phyloP scores from a whole-genome alignment of 331 rosid genomes.

The Malus hybrid region DNA sequence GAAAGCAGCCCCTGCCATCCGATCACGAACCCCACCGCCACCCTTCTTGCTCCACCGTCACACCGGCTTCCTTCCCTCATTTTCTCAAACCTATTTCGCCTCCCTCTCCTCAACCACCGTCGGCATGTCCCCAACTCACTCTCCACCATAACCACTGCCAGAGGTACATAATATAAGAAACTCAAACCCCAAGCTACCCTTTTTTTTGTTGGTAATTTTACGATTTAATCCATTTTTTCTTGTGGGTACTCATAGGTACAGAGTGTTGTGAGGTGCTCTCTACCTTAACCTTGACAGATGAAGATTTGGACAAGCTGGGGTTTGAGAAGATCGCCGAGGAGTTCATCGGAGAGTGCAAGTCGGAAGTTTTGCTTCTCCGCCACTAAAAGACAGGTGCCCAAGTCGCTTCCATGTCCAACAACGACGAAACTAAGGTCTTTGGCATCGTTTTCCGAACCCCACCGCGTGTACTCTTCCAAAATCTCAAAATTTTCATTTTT shows the following conservation, averaged over 20 bases:
- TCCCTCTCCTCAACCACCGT: conserved; percentile 54
- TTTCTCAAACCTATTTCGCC: conserved; percentile 27
- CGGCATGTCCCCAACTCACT: conserved; percentile 36
- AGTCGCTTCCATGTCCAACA: conserved; percentile 76
- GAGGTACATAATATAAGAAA: no score
- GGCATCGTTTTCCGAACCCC: conserved; percentile 95
- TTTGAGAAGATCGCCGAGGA: conserved; percentile 74
- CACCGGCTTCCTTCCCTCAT: conserved; percentile 17
- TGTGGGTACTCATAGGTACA: not conserved
- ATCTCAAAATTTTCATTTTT: not conserved
- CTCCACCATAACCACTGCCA: conserved; percentile 30
- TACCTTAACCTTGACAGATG: conserved; percentile 19
- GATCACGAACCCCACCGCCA: not conserved
- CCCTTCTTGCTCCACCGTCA: conserved; percentile 41
- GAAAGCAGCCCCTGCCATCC: not conserved
- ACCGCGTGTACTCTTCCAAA: conserved; percentile 38
- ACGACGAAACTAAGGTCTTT: conserved; percentile 90
- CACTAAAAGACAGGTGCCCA: conserved; percentile 82
- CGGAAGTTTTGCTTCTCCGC: conserved; percentile 67
- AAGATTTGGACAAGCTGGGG: conserved; percentile 58
- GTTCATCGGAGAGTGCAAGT: conserved; percentile 79
- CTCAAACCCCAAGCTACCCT: not conserved
- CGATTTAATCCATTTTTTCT: not conserved
- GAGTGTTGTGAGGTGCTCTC: conserved; percentile 35
- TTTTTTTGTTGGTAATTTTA: not conserved